Evolutionary conservation across 23 red algal species (phyloP).

Genomic region (Gracilaria gracilis): DNA sequence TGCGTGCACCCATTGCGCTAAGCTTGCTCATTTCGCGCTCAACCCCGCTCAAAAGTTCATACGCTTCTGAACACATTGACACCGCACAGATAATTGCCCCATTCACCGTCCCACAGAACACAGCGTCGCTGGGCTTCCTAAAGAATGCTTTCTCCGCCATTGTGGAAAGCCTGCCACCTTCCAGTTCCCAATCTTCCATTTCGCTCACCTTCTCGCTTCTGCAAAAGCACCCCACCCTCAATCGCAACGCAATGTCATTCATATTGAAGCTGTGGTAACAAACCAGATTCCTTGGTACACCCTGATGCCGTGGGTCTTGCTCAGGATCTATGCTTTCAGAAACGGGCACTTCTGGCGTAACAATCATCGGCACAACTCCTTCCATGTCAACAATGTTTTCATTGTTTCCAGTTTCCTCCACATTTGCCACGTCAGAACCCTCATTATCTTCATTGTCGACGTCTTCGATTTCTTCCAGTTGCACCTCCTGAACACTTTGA

Average conservation of each 20-base stretch:
- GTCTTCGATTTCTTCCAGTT: background rate
- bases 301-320: conserved; percentile 7
- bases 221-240: conserved; percentile 43
- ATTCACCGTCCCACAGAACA: conserved; percentile 55
- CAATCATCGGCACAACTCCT: background rate
- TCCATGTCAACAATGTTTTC: background rate
- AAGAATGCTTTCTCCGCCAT: background rate
- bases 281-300: conserved; percentile 51
- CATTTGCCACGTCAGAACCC: background rate
- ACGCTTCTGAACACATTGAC: conserved; percentile 35
- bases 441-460: background rate
- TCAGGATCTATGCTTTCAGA: conserved; percentile 7
- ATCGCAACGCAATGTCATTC: conserved; percentile 37
- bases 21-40: conserved; percentile 41
- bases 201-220: conserved; percentile 39
- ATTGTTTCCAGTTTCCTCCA: background rate
- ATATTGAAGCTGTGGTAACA: conserved; percentile 65
- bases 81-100: conserved; percentile 54
- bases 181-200: conserved; percentile 30
- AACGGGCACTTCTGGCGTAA: background rate
- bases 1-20: background rate
- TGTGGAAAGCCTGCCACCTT: conserved; percentile 25
- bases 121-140: background rate
- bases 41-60: conserved; percentile 38
- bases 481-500: background rate